Base-by-base conservation (phyloP, 768 basidiomycete species). In the Termitomyces bulborhizus region DNA sequence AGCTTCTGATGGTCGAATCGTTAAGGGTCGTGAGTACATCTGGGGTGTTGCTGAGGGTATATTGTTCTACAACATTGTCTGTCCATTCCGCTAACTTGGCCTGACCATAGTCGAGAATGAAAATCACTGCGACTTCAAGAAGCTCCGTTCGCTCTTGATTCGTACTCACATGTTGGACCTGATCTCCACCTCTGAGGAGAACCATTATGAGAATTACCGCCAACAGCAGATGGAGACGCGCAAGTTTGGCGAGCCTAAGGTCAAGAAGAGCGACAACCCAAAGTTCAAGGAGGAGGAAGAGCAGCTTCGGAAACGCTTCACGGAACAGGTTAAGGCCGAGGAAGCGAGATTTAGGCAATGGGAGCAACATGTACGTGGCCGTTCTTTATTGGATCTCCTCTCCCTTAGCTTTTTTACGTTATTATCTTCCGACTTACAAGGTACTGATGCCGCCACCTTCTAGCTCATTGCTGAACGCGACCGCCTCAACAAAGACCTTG, bases 201-300 rank as follows among this genome's bases (percentile, higher is more conserved):
- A 79, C 24, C 96, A 98, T 72, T 99, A 98, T 70, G 97, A 99
- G 78, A 90, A 91, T 70, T 99, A 99, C 80, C 83, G 97, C 57
- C 92, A 96, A 65, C 83, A 92, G 62, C 97, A 98, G 76, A 98
- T 99, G 97, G 97, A 99, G 80, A 98, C 97, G 7, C 88, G 97
- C 73, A 98, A 98, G 74, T 96, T 94, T 62, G 97, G 95, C 62
- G 97, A 98, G 71, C 86, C 94, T 62, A 98, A 98, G 76, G 92
- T 95, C 65, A 95, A 93, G 83, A 98, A 98, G 77, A 80, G 92
- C 62, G 95, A 99, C 75, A 99, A 98, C 73, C 96, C 97, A 64
- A 98, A 98, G 74, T 99, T 96, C 86, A 95, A 95, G 78, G 97
- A 98, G 71, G 97, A 99, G 75, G 96, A 99, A 71, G 97, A 99